Evolutionary conservation across 108 stramenopile species (phyloP).

Genomic region (Cylindrotheca fusiformis): DNA sequence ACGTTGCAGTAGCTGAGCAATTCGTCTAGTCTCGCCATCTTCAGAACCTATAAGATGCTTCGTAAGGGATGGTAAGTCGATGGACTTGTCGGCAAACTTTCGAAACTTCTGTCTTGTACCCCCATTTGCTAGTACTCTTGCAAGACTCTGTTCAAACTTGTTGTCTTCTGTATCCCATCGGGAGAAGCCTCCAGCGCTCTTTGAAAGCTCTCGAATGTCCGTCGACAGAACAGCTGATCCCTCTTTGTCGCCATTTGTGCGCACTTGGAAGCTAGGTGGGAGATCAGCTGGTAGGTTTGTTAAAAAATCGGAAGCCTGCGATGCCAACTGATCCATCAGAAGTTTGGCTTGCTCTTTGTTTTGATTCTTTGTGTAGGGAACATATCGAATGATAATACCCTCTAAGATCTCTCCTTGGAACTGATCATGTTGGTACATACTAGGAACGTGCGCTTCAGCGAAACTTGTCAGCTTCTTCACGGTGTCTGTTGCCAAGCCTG

Average conservation of each 20-base stretch:
- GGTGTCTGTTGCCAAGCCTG: slow-evolving; percentile 56
- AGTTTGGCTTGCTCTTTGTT: slow-evolving; percentile 11
- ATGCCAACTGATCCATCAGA: slow-evolving; percentile 14
- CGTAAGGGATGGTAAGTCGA: slow-evolving; percentile 24
- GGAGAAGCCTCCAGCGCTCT: neutral
- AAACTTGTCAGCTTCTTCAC: slow-evolving; percentile 38
- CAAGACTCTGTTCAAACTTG: slow-evolving; percentile 3
- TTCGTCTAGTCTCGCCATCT: slow-evolving; percentile 60
- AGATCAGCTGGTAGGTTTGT: slow-evolving; percentile 27
- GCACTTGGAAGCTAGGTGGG: slow-evolving; percentile 10
- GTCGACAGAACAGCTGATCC: neutral
- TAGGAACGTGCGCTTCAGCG: slow-evolving; percentile 39
- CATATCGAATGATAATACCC: slow-evolving; percentile 80
- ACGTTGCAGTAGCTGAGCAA: slow-evolving; percentile 54
- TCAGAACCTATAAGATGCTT: slow-evolving; percentile 9
- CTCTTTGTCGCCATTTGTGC: neutral
- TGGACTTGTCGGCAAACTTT: neutral
- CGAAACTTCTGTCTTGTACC: slow-evolving; percentile 7
- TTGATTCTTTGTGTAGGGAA: slow-evolving; percentile 22
- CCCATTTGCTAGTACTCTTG: neutral
- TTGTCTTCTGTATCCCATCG: neutral
- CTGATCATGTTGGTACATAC: slow-evolving; percentile 63
- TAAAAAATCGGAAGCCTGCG: slow-evolving; percentile 27
- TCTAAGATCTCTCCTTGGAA: slow-evolving; percentile 83
- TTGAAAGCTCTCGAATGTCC: slow-evolving; percentile 5